phyloP scores from a whole-genome alignment of 768 basidiomycete species.

The Rhizopogon rudus region DNA sequence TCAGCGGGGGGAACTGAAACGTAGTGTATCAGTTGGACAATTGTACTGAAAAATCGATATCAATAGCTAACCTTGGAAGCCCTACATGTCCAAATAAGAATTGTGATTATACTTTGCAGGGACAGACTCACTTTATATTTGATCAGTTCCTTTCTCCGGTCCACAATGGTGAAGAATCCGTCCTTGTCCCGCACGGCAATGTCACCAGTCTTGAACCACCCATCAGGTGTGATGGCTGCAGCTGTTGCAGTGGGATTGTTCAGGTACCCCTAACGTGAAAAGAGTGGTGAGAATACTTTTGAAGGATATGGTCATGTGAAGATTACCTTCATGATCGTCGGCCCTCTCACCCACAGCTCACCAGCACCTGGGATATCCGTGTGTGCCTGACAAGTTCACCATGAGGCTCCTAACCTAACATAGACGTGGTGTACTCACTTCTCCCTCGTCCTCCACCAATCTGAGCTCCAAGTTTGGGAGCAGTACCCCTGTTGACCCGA shows the following conservation, averaged over 20 bases:
- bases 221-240: conserved; percentile 61
- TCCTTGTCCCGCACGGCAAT: conserved; percentile 61
- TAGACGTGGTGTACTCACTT: conserved; percentile 15
- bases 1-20: conserved; percentile 78
- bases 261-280: conserved; percentile 57
- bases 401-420: background rate
- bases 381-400: conserved; percentile 12
- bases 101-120: background rate
- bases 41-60: background rate
- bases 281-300: background rate
- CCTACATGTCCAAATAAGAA: conserved; percentile 31
- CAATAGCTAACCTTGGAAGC: conserved; percentile 59
- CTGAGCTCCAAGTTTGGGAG: conserved; percentile 75
- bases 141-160: conserved; percentile 70
- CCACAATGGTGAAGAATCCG: conserved; percentile 73
- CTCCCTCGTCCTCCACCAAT: conserved; percentile 59
- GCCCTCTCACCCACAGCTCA: conserved; percentile 80
- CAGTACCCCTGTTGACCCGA: conserved; percentile 65
- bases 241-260: conserved; percentile 68
- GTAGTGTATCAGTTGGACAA: background rate
- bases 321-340: conserved; percentile 71
- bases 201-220: conserved; percentile 91
- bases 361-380: conserved; percentile 44
- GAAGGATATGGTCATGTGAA: background rate
- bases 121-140: conserved; percentile 54